Evolutionary conservation across 129 eudicot genomes (phyloP).

Genomic region (Pseudognaphalium luteoalbum): DNA sequence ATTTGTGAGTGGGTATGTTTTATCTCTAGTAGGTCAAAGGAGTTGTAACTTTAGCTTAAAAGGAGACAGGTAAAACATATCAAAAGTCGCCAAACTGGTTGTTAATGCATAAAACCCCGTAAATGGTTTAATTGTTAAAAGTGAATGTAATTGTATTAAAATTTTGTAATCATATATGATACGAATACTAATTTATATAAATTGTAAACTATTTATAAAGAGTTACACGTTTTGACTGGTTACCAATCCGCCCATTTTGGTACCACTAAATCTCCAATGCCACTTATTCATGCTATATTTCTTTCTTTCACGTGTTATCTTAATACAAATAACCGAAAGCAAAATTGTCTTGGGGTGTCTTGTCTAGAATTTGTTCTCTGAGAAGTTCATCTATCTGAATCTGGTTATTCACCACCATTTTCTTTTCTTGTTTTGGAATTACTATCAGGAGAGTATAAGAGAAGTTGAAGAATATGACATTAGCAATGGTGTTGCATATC

Average conservation of each 20-base stretch:
- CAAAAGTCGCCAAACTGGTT: too few relatives aligned
- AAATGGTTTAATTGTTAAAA: too few relatives aligned
- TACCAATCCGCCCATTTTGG: not conserved
- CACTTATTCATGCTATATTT: not conserved
- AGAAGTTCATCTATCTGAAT: not conserved
- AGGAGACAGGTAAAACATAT: too few relatives aligned
- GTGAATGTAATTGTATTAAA: too few relatives aligned
- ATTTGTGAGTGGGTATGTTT: not conserved
- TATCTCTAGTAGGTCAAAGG: not conserved
- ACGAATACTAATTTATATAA: too few relatives aligned
- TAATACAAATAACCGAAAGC: not conserved
- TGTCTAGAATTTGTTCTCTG: not conserved
- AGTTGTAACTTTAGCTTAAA: too few relatives aligned
- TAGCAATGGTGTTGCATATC: constrained; percentile 22
- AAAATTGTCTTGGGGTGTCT: not conserved
- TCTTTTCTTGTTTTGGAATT: constrained; percentile 4
- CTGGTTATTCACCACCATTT: not conserved
- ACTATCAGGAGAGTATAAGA: constrained; percentile 47
- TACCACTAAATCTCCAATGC: not conserved
- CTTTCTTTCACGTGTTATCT: not conserved
- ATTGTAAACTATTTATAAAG: too few relatives aligned
- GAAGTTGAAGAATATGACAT: constrained; percentile 40
- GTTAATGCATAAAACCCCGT: too few relatives aligned
- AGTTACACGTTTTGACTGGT: not conserved
- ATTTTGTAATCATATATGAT: too few relatives aligned